Evolutionary conservation across 2,329 filamentous ascomycete genomes (phyloP).

Genomic region (Furcasterigmium sp.): DNA sequence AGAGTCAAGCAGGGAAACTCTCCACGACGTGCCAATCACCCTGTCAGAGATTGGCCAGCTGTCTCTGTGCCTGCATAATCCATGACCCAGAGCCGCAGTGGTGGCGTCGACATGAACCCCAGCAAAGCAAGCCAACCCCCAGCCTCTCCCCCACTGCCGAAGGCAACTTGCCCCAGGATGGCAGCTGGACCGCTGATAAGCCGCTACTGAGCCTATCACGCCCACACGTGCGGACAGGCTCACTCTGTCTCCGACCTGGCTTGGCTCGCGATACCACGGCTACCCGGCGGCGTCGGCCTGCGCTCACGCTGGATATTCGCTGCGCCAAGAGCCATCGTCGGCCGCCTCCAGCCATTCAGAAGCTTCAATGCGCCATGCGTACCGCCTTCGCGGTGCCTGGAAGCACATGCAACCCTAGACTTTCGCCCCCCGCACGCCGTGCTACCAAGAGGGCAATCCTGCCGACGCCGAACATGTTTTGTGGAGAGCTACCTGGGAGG

Average conservation of each 20-base stretch:
- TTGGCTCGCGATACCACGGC: neutral
- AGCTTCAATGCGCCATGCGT: neutral
- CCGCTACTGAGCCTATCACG: constrained; percentile 2
- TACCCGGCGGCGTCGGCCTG: neutral
- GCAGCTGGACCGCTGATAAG: constrained; percentile 4
- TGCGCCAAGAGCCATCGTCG: constrained; percentile 1
- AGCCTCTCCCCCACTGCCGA: neutral
- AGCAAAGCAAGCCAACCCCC: neutral
- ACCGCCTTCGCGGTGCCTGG: neutral
- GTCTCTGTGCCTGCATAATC: neutral
- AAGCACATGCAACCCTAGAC: neutral
- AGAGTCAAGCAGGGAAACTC: too few relatives aligned
- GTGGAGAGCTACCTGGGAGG: too few relatives aligned
- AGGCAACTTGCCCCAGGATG: constrained; percentile 1
- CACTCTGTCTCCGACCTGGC: too few relatives aligned
- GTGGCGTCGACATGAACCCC: neutral
- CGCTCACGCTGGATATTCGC: neutral
- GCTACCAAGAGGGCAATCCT: too few relatives aligned
- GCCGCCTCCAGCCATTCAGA: constrained; percentile 3
- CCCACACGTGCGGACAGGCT: neutral
- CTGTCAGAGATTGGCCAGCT: neutral
- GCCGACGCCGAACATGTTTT: too few relatives aligned
- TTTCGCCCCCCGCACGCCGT: too few relatives aligned
- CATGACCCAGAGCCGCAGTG: neutral
- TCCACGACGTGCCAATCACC: too few relatives aligned